Evolutionary conservation across 805 yeast species (phyloP), one percentile per base, ranked within the genome.

Genomic region (Scheffersomyces amazonensis): DNA sequence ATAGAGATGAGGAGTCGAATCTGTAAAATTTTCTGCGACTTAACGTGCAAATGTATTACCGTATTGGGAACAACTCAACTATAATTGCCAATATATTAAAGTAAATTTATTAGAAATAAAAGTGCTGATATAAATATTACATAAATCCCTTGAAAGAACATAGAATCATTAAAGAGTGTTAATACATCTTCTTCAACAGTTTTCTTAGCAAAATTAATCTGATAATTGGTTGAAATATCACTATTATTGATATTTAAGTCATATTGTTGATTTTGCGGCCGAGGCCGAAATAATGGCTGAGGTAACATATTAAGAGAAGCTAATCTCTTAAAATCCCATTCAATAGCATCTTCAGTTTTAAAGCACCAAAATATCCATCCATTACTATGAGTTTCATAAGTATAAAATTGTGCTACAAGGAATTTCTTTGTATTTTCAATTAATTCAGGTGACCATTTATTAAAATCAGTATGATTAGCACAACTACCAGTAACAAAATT

Each of bases 341-440:
- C 88, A 18, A 78, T 63, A 1, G 87, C 74, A 35, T 60, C 54
- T 50, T 83, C 90, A 0, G 87, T 81, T 52, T 81, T 82, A 63
- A 70, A 82, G 48, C 80, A 78, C 90, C 89, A 83, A 50, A 81
- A 83, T 28, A 82, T 74, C 78, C 83, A 83, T 0, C 90, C 88
- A 6, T 63, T 63, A 31, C 70, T 64, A 28, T 52, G 39, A 32
- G 62, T 43, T 17, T 64, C 68, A 53, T 69, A 83, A 15, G 76
- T 66, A 31, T 79, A 76, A 40, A 83, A 54, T 50, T 83, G 88
- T 15, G 74, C 76, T 49, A 80, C 83, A 22, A 83, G 66, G 43
- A 71, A 75, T 47, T 66, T 71, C 41, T 84, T 66, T 4, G 80
- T 76, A 24, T 73, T 59, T 3, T 47, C 49, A 13, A 13, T 27